A percentile compares a stretch with the other conserved stretches of the same genome.
Evolutionary conservation across 192 early-diverging fungal species (phyloP).

Genomic region (Podila epigama): DNA sequence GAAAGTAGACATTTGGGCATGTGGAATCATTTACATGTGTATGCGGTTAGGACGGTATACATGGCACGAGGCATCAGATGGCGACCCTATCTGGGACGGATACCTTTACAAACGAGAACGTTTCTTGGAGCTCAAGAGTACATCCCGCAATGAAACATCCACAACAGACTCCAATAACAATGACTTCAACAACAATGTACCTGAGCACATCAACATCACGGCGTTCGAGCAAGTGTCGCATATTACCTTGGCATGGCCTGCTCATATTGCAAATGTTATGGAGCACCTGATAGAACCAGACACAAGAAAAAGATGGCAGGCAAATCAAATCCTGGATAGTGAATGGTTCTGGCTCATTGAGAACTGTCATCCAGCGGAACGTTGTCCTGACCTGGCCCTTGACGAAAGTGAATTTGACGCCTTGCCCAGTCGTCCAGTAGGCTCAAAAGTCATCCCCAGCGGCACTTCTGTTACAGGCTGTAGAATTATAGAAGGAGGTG

Average conservation of each 20-base stretch:
- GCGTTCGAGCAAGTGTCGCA: conserved; percentile 12
- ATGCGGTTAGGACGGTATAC: conserved; percentile 26
- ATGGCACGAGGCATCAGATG: conserved; percentile 15
- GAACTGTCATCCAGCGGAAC: conserved; percentile 39
- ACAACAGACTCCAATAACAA: background rate
- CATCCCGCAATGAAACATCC: background rate
- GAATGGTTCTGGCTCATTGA: conserved; percentile 48
- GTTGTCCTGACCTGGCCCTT: background rate
- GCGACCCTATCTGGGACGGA: conserved; percentile 19
- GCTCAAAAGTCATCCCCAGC: conserved; percentile 13
- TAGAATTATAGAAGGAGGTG: too few species aligned
- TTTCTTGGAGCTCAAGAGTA: background rate
- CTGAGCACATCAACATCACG: conserved; percentile 5
- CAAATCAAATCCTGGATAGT: conserved; percentile 39
- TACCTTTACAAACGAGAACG: conserved; percentile 6
- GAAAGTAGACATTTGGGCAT: conserved; percentile 47
- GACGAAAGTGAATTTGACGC: conserved; percentile 9
- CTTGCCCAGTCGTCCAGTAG: conserved; percentile 2
- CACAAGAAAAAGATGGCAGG: conserved; percentile 46
- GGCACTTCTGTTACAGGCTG: too few species aligned
- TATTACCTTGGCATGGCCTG: background rate
- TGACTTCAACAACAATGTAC: background rate
- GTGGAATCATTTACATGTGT: conserved; percentile 45
- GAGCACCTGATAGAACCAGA: conserved; percentile 21
- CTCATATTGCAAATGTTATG: conserved; percentile 4